Evolutionary conservation across 371 early-diverging fungal species (phyloP), one percentile per base, ranked within the genome.

Genomic region (Funneliformis caledonium): DNA sequence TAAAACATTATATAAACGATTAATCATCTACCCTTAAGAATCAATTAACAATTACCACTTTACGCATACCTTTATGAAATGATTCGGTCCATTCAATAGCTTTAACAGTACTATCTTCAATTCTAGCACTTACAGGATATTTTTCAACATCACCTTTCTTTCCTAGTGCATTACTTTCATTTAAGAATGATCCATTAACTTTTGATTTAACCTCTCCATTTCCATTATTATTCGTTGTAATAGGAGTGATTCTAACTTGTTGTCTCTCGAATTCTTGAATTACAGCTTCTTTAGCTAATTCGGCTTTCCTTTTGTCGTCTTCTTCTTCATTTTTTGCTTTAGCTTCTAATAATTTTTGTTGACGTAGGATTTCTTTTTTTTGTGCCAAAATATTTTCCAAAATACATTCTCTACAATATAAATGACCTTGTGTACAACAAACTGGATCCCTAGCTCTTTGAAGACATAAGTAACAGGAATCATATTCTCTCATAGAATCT

Each of bases 381-480:
- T 98, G 99, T 14, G 93, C 87, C 31, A 97, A 84, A 31, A 98
- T 94, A 81, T 90, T 93, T 82, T 95, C 93, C 82, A 93, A 92
- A 80, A 95, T 92, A 85, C 99, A 98, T 82, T 97, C 98, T 75
- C 90, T 92, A 84, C 97, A 97, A 0, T 93, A 90, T 14, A 96
- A 82, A 84, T 97, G 97, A 0, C 97, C 97, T 67, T 92, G 83
- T 3, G 89, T 69, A 68, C 97, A 98, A 43, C 90, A 86, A 10
- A 97, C 88, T 1, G 98, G 99, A 70, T 90, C 91, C 14, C 95
- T 86, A 0, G 97, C 97, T 1, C 89, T 91, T 82, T 92, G 93
- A n/a, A 97, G 87, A 82, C 99, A 98, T 37, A 98, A 83, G 82
- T 91, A 95, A 84, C 99, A 98, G 16, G 96, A 92, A 83, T 98